Base-by-base conservation (phyloP, 257 asterid species). In the Solanum bulbocastanum region DNA sequence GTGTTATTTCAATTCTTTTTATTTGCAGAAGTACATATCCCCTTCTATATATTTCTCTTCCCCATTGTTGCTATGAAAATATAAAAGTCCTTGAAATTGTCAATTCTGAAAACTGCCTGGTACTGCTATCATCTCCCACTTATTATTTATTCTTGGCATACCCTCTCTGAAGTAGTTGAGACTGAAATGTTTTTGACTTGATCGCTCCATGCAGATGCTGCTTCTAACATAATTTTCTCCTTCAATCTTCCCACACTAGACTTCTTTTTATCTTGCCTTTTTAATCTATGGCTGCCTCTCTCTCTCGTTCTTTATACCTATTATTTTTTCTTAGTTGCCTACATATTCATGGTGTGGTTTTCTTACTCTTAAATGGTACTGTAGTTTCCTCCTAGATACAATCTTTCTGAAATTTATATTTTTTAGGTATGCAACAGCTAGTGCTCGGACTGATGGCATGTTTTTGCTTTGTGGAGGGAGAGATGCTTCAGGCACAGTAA, bases 371-470 rank as follows among this genome's bases (percentile, higher is more conserved):
- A 82, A 82, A 10, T 49, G 69, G 44, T 49, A 82, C 69, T 32
- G 36, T 76, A 40, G 15, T 14, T 40, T 76, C 35, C 83, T 76
- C 52, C 23, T 76, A 40, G 60, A n/a, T 76, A 37, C 23, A n/a
- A 40, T 76, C 35, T n/a, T 75, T 75, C 56, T 22, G 40, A 46
- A 81, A 15, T 82, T 49, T 49, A 46, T 82, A 16, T 82, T 32
- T 90, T 91, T 90, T 91, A 97, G 99, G 99, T 97, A 97, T 92
- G 99, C 99, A 83, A 97, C 99, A 37, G 99, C 96, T 84, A 95
- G 99, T 94, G 98, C 99, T 68, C 96, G 99, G 87, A 94, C 99
- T 27, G 99, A 97, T 88, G 99, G 99, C 89, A 96, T 97, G 99
- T 94, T 97, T 94, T 91, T 97, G 94, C 98, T 97, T 87, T 97